Conservation (phyloP, 2,329 filamentous ascomycete species). For the Apiospora kogelbergensis region DNA sequence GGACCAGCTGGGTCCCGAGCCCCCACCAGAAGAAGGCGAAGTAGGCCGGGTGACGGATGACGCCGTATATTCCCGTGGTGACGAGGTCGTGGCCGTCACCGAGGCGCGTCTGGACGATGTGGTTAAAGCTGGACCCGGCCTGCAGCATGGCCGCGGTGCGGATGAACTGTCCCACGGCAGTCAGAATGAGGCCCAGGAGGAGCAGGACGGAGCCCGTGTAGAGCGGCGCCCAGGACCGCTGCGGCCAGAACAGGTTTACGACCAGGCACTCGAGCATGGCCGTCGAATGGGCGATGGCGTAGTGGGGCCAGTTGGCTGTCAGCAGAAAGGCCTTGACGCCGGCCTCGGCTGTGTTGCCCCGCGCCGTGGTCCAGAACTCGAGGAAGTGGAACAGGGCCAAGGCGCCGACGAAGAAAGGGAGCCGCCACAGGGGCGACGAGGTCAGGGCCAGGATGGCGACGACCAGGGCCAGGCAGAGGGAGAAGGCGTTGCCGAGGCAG, state of each 20-base stretch:
- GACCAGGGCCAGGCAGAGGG: conserved; percentile 35
- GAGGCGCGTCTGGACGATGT: conserved; percentile 73
- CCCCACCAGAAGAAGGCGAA: conserved; percentile 99
- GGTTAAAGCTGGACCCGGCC: conserved; percentile 90
- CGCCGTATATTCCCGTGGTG: conserved; percentile 74
- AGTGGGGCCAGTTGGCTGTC: conserved; percentile 78
- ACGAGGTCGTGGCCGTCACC: conserved; percentile 75
- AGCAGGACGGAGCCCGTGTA: conserved; percentile 42
- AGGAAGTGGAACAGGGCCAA: conserved; percentile 90
- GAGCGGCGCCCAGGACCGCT: conserved; percentile 45
- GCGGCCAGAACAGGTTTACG: conserved; percentile 56
- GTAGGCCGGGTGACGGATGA: conserved; percentile 84
- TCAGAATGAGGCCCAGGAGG: conserved; percentile 61
- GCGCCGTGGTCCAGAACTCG: conserved; percentile 89
- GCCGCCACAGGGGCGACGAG: conserved; percentile 55
- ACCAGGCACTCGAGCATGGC: conserved; percentile 73
- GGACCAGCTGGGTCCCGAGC: conserved; percentile 85
- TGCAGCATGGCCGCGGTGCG: conserved; percentile 85
- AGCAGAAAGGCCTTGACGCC: conserved; percentile 78
- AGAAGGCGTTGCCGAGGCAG: conserved; percentile 48
- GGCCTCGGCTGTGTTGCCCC: conserved; percentile 75
- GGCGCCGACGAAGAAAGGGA: conserved; percentile 65
- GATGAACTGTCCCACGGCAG: conserved; percentile 70
- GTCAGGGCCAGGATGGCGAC: conserved; percentile 35
- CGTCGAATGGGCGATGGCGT: conserved; percentile 77